A percentile compares a stretch with the other conserved stretches of the same genome.
Conservation (phyloP, 768 basidiomycete species). For the Leccinellum luteum region DNA sequence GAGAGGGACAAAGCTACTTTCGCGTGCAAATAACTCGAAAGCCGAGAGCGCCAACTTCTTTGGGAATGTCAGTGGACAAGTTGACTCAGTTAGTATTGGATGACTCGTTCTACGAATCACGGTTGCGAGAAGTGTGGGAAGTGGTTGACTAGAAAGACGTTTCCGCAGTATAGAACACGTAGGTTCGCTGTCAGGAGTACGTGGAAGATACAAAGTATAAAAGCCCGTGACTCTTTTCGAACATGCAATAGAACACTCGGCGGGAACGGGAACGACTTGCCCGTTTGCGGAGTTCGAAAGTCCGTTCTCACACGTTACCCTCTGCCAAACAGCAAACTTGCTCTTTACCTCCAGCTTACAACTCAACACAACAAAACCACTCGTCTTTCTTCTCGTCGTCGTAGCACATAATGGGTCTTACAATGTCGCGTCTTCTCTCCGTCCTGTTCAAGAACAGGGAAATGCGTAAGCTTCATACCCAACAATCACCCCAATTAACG, state of each 20-base stretch:
- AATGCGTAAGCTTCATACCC: slow-evolving; percentile 76
- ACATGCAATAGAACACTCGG: background rate
- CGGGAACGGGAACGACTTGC: slow-evolving; percentile 1
- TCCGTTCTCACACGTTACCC: slow-evolving; percentile 30
- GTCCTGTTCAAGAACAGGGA: slow-evolving; percentile 98
- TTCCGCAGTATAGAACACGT: slow-evolving; percentile 19
- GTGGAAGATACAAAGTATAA: background rate
- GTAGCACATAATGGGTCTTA: slow-evolving; percentile 67
- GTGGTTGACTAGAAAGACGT: background rate
- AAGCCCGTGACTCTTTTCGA: background rate
- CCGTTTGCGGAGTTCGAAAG: slow-evolving; percentile 36
- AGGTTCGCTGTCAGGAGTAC: slow-evolving; percentile 5
- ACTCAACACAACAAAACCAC: slow-evolving; percentile 23
- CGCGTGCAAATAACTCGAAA: background rate
- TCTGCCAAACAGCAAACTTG: slow-evolving; percentile 32
- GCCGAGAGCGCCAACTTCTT: background rate
- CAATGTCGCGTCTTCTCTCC: slow-evolving; percentile 70
- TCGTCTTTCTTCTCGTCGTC: slow-evolving; percentile 32
- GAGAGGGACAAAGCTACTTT: background rate
- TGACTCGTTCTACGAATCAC: background rate
- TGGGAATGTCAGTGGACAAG: background rate
- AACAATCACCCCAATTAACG: slow-evolving; percentile 18
- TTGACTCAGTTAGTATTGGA: background rate
- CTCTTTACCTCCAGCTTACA: slow-evolving; percentile 29
- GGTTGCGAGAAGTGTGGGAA: background rate